Conservation (phyloP, 257 asterid species). For the Jaltomata sinuosa region DNA sequence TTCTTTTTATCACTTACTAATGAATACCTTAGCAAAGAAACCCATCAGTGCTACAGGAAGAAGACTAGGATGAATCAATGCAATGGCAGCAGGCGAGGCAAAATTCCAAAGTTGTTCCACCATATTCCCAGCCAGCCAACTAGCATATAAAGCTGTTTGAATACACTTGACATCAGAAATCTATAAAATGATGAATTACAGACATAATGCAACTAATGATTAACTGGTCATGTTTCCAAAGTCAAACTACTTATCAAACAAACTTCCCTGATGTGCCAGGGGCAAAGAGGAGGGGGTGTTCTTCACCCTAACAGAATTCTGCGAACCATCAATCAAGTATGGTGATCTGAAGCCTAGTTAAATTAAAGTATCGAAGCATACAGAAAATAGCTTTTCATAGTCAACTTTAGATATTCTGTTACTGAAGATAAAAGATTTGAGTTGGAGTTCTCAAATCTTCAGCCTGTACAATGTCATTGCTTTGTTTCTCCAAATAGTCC, state of each 20-base stretch:
- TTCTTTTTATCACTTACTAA: neutral
- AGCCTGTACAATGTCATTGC: neutral
- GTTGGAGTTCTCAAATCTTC: neutral
- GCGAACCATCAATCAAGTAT: neutral
- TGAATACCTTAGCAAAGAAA: slow-evolving; percentile 68
- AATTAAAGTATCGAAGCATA: neutral
- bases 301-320: neutral
- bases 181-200: neutral
- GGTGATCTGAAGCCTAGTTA: neutral
- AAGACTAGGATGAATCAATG: slow-evolving; percentile 84
- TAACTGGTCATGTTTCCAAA: neutral
- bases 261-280: neutral
- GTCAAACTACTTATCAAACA: neutral
- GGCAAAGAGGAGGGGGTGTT: neutral
- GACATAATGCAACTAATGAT: neutral
- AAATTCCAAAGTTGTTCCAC: slow-evolving; percentile 98
- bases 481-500: neutral
- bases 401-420: neutral
- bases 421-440: neutral
- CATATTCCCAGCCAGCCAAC: slow-evolving; percentile 89
- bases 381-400: neutral
- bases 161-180: slow-evolving; percentile 10
- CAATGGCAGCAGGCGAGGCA: slow-evolving; percentile 95
- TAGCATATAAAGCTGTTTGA: slow-evolving; percentile 67
- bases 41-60: slow-evolving; percentile 92